Percentiles rank a stretch among this genome's conserved stretches.
These are phyloP conservation scores for Skeletonema menzelii DNA, from an alignment of 108 stramenopile genomes.

Conservation along the genomic window DNA sequence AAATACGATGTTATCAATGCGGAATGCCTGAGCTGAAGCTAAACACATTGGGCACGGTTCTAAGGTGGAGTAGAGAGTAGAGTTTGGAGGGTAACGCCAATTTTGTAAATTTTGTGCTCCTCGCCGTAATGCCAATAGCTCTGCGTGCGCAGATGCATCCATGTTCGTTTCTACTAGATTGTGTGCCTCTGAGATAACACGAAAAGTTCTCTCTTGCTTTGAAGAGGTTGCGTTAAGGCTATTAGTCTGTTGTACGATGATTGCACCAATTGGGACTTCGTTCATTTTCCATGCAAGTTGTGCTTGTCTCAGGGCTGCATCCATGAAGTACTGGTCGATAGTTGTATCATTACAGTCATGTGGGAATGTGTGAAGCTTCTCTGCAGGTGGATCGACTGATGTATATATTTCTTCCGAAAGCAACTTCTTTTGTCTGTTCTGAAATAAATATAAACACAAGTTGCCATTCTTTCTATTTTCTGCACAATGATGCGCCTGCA, in stretches of 20 bases:
- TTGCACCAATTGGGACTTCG: conserved; percentile 86
- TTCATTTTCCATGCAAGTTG: conserved; percentile 47
- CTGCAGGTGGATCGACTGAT: not conserved
- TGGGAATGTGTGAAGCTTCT: not conserved
- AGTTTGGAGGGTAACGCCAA: conserved; percentile 75
- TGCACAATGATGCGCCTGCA: not conserved
- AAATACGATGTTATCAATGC: conserved; percentile 75
- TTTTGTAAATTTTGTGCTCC: conserved; percentile 61
- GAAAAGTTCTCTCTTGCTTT: conserved; percentile 21
- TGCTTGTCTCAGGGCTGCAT: conserved; percentile 65
- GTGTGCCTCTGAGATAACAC: conserved; percentile 65
- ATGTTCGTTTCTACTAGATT: conserved; percentile 74
- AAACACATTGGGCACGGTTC: conserved; percentile 92
- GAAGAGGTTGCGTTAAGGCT: conserved; percentile 6
- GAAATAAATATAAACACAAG: not conserved
- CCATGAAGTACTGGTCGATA: conserved; percentile 72
- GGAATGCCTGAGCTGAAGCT: conserved; percentile 84
- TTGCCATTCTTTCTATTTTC: not conserved
- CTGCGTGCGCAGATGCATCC: conserved; percentile 91
- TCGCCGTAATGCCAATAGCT: conserved; percentile 66
- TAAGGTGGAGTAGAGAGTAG: conserved; percentile 81
- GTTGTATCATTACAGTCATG: not conserved
- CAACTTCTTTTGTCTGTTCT: not conserved
- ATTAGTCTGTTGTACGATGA: conserved; percentile 49
- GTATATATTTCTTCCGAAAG: not conserved